phyloP scores from a whole-genome alignment of 2,329 filamentous ascomycete genomes.

The Diplodia intermedia region DNA sequence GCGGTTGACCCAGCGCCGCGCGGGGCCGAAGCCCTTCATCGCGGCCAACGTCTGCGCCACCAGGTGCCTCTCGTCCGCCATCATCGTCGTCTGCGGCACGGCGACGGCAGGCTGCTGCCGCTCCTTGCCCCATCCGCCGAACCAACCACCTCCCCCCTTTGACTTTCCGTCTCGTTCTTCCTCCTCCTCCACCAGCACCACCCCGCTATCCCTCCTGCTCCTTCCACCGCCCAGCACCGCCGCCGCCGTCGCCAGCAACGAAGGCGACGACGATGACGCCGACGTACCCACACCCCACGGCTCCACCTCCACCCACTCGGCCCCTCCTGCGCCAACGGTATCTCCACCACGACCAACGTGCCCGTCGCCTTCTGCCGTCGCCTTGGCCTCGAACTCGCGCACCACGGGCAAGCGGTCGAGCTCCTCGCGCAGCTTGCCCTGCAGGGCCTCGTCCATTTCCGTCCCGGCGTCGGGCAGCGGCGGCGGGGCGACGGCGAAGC shows the following conservation, averaged over 20 bases:
- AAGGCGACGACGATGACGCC: not conserved
- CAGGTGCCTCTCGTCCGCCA: conserved; percentile 33
- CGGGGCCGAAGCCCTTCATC: conserved; percentile 53
- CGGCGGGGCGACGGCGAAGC: conserved; percentile 24
- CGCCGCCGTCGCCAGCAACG: not conserved
- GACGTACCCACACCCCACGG: conserved; percentile 1
- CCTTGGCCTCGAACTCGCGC: conserved; percentile 31
- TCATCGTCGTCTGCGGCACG: not conserved
- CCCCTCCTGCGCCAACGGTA: conserved; percentile 34
- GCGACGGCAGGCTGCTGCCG: conserved; percentile 1
- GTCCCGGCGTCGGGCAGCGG: conserved; percentile 19
- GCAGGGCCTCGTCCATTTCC: conserved; percentile 5
- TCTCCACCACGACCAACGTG: conserved; percentile 35
- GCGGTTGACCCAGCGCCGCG: conserved; percentile 70
- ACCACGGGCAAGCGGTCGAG: conserved; percentile 21
- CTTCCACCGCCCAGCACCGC: conserved; percentile 21
- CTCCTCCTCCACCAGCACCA: conserved; percentile 33
- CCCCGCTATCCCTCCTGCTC: conserved; percentile 44
- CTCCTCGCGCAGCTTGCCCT: conserved; percentile 6
- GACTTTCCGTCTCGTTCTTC: not conserved
- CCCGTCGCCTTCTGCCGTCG: conserved; percentile 37
- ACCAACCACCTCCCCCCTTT: conserved; percentile 18
- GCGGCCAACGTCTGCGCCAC: conserved; percentile 46
- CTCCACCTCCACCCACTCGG: conserved; percentile 35
- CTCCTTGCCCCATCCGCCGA: not conserved